Conservation (phyloP, 2,329 filamentous ascomycete genomes). For the Talaromyces sp. region DNA sequence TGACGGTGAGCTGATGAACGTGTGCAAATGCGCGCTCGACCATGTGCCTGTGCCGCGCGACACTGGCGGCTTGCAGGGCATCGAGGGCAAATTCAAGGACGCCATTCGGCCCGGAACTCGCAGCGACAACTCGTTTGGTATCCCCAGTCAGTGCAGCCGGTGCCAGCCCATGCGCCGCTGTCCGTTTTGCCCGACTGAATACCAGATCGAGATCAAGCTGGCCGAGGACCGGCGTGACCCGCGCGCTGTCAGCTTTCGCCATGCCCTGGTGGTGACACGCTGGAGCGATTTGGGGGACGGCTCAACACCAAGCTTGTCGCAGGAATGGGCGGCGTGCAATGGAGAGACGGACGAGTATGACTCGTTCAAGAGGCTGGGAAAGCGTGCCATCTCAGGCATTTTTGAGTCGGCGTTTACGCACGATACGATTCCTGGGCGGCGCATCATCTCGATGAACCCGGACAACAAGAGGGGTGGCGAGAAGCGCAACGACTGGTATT, state of each 20-base stretch:
- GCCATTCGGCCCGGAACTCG: constrained; percentile 16
- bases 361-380: constrained; percentile 51
- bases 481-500: constrained; percentile 57
- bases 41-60: constrained; percentile 49
- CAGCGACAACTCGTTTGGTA: constrained; percentile 37
- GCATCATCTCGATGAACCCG: constrained; percentile 57
- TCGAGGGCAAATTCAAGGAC: constrained; percentile 41
- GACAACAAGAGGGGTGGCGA: constrained; percentile 51
- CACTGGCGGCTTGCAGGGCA: constrained; percentile 35
- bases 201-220: constrained; percentile 57
- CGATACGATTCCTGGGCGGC: constrained; percentile 53
- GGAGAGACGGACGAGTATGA: constrained; percentile 44
- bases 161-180: constrained; percentile 59
- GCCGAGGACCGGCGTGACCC: constrained; percentile 51
- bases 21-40: constrained; percentile 57
- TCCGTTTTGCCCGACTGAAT: constrained; percentile 59
- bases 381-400: constrained; percentile 53
- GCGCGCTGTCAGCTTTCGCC: constrained; percentile 45
- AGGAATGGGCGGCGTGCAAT: constrained; percentile 55
- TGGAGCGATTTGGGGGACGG: constrained; percentile 61
- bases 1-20: constrained; percentile 55
- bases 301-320: constrained; percentile 40
- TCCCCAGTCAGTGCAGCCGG: constrained; percentile 47
- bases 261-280: constrained; percentile 56
- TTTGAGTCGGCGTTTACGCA: constrained; percentile 56